phyloP scores from a whole-genome alignment of 106 monocot genomes.

The Apostasia shenzhenica region DNA sequence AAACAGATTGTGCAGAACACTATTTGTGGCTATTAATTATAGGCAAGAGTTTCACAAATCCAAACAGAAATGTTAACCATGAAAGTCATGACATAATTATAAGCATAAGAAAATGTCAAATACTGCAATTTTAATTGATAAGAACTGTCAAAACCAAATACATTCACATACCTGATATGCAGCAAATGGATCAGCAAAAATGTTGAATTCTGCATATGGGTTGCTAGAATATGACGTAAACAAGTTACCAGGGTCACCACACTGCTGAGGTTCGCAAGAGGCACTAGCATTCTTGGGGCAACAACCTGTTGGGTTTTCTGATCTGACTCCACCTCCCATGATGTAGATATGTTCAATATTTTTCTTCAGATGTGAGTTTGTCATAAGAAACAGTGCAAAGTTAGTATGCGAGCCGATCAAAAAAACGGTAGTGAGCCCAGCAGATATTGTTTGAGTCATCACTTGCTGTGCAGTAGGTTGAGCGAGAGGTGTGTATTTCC shows the following conservation, averaged over 20 bases:
- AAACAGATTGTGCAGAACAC: not conserved
- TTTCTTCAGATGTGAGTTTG: conserved; percentile 64
- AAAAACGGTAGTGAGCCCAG: conserved; percentile 64
- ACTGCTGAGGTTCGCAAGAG: conserved; percentile 46
- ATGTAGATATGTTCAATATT: conserved; percentile 81
- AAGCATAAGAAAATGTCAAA: too few relatives aligned
- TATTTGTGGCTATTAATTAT: not conserved
- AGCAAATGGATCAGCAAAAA: conserved; percentile 86
- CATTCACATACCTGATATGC: conserved; percentile 68
- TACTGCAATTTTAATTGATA: too few relatives aligned
- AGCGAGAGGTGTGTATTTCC: conserved; percentile 59
- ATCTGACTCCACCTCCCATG: conserved; percentile 87
- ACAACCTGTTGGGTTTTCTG: conserved; percentile 76
- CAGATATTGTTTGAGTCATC: conserved; percentile 63
- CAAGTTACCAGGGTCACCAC: conserved; percentile 72
- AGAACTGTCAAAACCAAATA: too few relatives aligned
- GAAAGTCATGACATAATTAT: too few relatives aligned
- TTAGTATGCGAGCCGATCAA: conserved; percentile 73
- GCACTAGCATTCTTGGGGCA: conserved; percentile 32
- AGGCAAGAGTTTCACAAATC: not conserved
- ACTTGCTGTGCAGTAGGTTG: conserved; percentile 82
- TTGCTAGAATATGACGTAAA: conserved; percentile 50
- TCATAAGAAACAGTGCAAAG: conserved; percentile 79
- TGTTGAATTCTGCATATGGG: conserved; percentile 87
- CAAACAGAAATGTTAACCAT: not conserved